Base-by-base conservation (phyloP, 2,329 filamentous ascomycete genomes). In the Neoarthrinium moseri region DNA sequence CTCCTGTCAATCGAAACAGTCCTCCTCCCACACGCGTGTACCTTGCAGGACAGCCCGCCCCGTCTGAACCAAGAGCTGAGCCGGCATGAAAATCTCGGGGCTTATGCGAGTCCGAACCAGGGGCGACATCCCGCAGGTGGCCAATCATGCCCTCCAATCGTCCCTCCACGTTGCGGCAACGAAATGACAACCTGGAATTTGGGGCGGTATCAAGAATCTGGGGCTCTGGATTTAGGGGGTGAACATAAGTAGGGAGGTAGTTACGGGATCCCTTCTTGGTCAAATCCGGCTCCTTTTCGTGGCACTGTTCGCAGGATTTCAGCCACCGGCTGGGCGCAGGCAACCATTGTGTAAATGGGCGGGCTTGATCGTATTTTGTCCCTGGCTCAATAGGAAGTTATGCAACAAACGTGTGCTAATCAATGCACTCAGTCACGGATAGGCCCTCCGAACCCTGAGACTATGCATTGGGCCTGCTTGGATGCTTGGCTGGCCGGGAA, bases 111-210 rank as follows among this genome's bases (percentile, higher is more conserved):
- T 13, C 29, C 17, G 27, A 43, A 21, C 39, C 23, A 34, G 39
- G 39, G 29, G 32, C 27, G 21, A 33, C 22, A 21, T 18, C n/a
- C 18, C 22, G 5, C 17, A 13, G 18, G 15, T 32, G 17, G 12
- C 36, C 36, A 39, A 39, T 39, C 36, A 39, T 18, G 33, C n/a
- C 22, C 11, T 20, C 17, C 15, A 12, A 18, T 8, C 13, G 13
- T 20, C 22, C 38, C 39, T 43, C 39, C 39, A 33, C 39, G 39
- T 43, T 34, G 39, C 39, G 26, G 38, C 15, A 17, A 22, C 36
- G 23, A 39, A 20, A 35, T 35, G 37, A 17, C 21, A n/a, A 17
- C 20, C 33, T 17, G 20, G 22, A 35, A 35, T 17, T 13, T 35
- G 18, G 33, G 36, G 20, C 36, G 20, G 12, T 15, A 18, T 17